These are phyloP conservation scores for Suhomyces canberraensis DNA, from an alignment of 805 yeast species.

Conservation along the genomic window DNA sequence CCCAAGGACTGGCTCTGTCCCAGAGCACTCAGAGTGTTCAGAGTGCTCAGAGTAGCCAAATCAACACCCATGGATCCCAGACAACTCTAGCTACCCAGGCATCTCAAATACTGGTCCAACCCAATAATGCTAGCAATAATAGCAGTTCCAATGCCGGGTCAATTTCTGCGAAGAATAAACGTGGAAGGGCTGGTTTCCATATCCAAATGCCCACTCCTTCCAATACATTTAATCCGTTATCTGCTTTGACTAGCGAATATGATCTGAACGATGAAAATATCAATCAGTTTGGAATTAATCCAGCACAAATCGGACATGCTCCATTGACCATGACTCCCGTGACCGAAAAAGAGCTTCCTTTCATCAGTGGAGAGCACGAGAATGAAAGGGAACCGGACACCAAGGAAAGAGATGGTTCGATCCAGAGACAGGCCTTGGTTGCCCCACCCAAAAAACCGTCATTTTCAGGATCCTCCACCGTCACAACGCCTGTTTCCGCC, in stretches of 20 bases:
- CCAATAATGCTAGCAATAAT: not conserved
- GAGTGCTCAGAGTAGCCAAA: too few relatives aligned
- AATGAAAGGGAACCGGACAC: slow-evolving; percentile 1
- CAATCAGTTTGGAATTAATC: slow-evolving; percentile 67
- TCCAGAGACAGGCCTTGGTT: slow-evolving; percentile 1
- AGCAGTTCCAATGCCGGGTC: slow-evolving; percentile 3
- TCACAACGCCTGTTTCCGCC: slow-evolving; percentile 1
- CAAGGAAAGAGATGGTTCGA: slow-evolving; percentile 1
- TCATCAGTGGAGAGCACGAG: slow-evolving; percentile 5
- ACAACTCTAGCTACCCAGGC: not conserved
- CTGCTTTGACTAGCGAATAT: slow-evolving; percentile 43
- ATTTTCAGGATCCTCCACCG: not conserved
- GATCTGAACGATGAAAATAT: slow-evolving; percentile 47
- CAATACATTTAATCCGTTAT: slow-evolving; percentile 26
- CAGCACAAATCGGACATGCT: slow-evolving; percentile 44
- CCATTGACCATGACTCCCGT: slow-evolving; percentile 80
- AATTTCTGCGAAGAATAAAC: slow-evolving; percentile 23
- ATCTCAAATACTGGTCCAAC: not conserved
- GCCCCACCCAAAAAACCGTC: slow-evolving; percentile 2
- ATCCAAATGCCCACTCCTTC: slow-evolving; percentile 78
- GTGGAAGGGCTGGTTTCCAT: slow-evolving; percentile 54
- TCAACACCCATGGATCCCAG: not conserved
- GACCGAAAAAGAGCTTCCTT: slow-evolving; percentile 49
- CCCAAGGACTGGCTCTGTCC: not conserved
- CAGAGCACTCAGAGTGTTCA: not conserved